Percentiles rank a stretch among this genome's conserved stretches.
Evolutionary conservation across 768 basidiomycete species (phyloP).

Genomic region (Pleurotus platypus): DNA sequence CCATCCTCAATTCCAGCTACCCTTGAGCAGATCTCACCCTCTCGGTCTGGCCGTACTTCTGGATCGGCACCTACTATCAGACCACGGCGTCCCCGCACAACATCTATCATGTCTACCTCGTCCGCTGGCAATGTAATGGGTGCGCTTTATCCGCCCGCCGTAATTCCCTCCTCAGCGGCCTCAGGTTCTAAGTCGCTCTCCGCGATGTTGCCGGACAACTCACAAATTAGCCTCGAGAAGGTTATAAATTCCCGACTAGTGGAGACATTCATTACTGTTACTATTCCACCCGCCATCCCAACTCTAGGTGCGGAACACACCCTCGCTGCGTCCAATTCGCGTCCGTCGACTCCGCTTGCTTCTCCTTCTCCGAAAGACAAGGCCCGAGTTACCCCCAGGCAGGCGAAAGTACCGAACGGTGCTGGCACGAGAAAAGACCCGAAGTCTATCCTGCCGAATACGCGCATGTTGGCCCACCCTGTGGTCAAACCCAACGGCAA

Average conservation of each 20-base stretch:
- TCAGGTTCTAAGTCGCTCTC: slow-evolving; percentile 18
- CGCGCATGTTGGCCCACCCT: slow-evolving; percentile 9
- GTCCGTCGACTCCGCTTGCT: slow-evolving; percentile 12
- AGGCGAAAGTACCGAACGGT: slow-evolving; percentile 1
- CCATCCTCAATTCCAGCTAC: slow-evolving; percentile 4
- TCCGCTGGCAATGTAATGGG: neutral
- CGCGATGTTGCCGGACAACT: slow-evolving; percentile 50
- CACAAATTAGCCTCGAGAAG: slow-evolving; percentile 67
- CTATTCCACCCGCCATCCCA: slow-evolving; percentile 23
- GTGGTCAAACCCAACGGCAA: slow-evolving; percentile 1
- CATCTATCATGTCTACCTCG: slow-evolving; percentile 48
- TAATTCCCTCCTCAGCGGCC: slow-evolving; percentile 14
- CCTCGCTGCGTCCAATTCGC: slow-evolving; percentile 11
- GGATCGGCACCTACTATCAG: slow-evolving; percentile 28
- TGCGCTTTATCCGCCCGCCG: neutral
- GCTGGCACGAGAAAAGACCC: neutral
- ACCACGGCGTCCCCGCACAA: slow-evolving; percentile 44
- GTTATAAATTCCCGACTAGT: slow-evolving; percentile 71
- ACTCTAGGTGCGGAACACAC: neutral
- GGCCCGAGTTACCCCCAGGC: neutral
- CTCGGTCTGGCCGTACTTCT: slow-evolving; percentile 6
- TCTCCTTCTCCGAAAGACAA: slow-evolving; percentile 6
- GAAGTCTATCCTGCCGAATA: slow-evolving; percentile 4
- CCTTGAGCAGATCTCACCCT: slow-evolving; percentile 12
- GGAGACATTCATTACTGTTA: slow-evolving; percentile 70